These are phyloP conservation scores for Leccinum subatratum DNA, from an alignment of 1,284 basidiomycete genomes.

Conservation along the genomic window DNA sequence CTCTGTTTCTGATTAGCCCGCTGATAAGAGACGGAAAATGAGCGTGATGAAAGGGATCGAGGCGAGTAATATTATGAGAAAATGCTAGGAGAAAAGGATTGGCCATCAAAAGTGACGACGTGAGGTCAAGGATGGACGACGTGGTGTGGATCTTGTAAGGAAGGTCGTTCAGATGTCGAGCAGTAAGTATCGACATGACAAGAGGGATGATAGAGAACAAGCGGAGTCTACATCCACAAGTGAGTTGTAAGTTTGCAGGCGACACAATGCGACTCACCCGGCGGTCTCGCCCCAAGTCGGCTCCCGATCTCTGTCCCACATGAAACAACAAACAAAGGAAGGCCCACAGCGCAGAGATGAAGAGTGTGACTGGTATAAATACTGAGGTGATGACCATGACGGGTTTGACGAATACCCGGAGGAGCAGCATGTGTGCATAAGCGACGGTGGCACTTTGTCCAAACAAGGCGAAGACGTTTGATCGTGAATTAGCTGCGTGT, in stretches of 20 bases:
- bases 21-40: slow-evolving; percentile 74
- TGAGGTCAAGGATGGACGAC: slow-evolving; percentile 74
- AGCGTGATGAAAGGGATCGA: slow-evolving; percentile 85
- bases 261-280: slow-evolving; percentile 48
- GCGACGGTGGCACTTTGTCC: slow-evolving; percentile 76
- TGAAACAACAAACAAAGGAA: slow-evolving; percentile 89
- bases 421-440: slow-evolving; percentile 72
- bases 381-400: slow-evolving; percentile 77
- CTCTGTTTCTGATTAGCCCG: slow-evolving; percentile 54
- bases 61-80: slow-evolving; percentile 66
- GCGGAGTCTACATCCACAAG: slow-evolving; percentile 48
- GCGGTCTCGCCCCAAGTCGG: slow-evolving; percentile 78
- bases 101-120: slow-evolving; percentile 70
- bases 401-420: slow-evolving; percentile 75
- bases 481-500: slow-evolving; percentile 92
- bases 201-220: slow-evolving; percentile 77
- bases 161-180: slow-evolving; percentile 63
- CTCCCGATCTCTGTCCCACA: slow-evolving; percentile 67
- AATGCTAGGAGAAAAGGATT: slow-evolving; percentile 82
- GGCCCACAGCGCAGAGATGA: slow-evolving; percentile 81
- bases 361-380: slow-evolving; percentile 75
- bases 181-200: slow-evolving; percentile 64
- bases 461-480: slow-evolving; percentile 92
- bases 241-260: slow-evolving; percentile 6
- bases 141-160: slow-evolving; percentile 66